Conservation (phyloP, 352 stramenopile genomes). For the Pythium apleroticum region DNA sequence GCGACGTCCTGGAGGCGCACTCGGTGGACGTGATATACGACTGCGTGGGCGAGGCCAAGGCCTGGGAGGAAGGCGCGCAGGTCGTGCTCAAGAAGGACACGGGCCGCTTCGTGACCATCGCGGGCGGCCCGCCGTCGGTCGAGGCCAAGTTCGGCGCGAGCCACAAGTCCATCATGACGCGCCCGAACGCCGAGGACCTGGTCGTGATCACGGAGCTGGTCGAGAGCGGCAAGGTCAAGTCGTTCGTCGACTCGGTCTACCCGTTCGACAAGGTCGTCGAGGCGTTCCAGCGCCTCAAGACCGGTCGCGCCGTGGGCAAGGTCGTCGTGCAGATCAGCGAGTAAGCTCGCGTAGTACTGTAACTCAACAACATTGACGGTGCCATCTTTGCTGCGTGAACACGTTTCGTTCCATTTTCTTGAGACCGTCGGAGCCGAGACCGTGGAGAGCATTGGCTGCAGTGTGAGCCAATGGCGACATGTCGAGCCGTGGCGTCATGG, state of each 20-base stretch:
- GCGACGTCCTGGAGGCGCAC: slow-evolving; percentile 8
- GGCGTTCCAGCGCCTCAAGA: slow-evolving; percentile 38
- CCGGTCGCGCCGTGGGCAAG: slow-evolving; percentile 34
- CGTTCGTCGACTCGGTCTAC: slow-evolving; percentile 27
- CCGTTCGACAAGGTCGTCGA: slow-evolving; percentile 33
- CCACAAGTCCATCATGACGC: slow-evolving; percentile 6
- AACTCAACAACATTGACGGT: background rate
- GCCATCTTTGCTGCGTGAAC: background rate
- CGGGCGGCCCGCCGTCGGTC: slow-evolving; percentile 30
- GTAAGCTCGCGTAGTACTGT: background rate
- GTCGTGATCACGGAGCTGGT: slow-evolving; percentile 30
- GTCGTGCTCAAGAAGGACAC: slow-evolving; percentile 39
- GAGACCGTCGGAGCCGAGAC: background rate
- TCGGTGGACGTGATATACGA: slow-evolving; percentile 25
- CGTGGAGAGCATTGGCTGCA: background rate
- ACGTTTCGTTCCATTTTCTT: slow-evolving; percentile 5
- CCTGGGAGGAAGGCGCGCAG: slow-evolving; percentile 39
- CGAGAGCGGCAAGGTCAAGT: slow-evolving; percentile 27
- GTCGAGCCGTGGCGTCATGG: background rate
- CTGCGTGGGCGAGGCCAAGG: slow-evolving; percentile 24
- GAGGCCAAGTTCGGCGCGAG: slow-evolving; percentile 56
- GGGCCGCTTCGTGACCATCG: slow-evolving; percentile 44
- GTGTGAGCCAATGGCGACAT: background rate
- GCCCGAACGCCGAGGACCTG: slow-evolving; percentile 31
- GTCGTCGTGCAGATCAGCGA: slow-evolving; percentile 13